Percentiles rank a stretch among this genome's conserved stretches.
Evolutionary conservation across 805 yeast species (phyloP).

Genomic region (Lachancea kluyveri): DNA sequence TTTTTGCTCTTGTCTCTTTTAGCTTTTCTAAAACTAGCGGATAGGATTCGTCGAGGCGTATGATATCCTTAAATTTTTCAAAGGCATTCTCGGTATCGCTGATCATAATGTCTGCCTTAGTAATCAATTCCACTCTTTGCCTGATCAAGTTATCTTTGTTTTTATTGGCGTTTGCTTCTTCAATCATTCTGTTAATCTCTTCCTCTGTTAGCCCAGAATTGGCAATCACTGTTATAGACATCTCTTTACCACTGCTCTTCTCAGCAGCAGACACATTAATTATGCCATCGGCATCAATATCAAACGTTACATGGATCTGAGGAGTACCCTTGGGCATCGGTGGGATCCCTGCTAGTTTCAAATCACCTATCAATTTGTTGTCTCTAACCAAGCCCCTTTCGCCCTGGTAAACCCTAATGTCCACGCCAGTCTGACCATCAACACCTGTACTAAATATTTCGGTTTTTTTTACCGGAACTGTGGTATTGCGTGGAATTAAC

Average conservation of each 20-base stretch:
- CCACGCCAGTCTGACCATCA: constrained; percentile 81
- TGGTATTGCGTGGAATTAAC: constrained; percentile 68
- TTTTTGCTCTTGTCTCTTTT: constrained; percentile 38
- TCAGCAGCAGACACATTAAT: constrained; percentile 79
- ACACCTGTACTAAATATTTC: constrained; percentile 77
- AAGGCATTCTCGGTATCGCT: constrained; percentile 85
- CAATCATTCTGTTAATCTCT: constrained; percentile 57
- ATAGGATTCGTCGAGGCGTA: constrained; percentile 42
- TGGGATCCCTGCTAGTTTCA: constrained; percentile 66
- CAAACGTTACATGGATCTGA: constrained; percentile 70
- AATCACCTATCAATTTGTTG: constrained; percentile 70
- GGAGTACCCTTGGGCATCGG: constrained; percentile 76
- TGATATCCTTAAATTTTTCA: constrained; percentile 47
- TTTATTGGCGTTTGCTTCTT: constrained; percentile 60
- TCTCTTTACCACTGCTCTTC: constrained; percentile 64
- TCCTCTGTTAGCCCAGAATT: constrained; percentile 63
- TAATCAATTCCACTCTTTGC: constrained; percentile 62
- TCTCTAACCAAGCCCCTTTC: constrained; percentile 74
- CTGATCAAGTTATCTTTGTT: constrained; percentile 53
- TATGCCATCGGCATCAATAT: constrained; percentile 77
- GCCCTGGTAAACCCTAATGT: constrained; percentile 74
- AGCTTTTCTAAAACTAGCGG: constrained; percentile 38
- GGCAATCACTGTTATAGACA: constrained; percentile 64
- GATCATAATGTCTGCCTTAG: constrained; percentile 67
- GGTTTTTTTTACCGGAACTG: constrained; percentile 70